Base-by-base conservation (phyloP, 2,329 filamentous ascomycete genomes). In the Orbilia brochopaga region DNA sequence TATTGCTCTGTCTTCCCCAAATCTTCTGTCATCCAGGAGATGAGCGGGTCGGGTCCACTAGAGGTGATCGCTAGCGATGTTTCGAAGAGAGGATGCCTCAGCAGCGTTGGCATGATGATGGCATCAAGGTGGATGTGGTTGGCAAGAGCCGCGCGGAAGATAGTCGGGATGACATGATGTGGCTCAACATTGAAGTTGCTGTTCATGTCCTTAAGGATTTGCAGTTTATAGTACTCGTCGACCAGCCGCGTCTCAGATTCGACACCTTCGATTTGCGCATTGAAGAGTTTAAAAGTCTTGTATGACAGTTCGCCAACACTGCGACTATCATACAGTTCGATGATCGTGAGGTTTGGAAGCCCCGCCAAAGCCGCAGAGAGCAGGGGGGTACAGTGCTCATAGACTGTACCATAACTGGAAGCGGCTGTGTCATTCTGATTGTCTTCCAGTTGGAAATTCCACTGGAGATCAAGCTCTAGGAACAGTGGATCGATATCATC, bases 291-390 rank as follows among this genome's bases (percentile, higher is more conserved):
- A 23, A 54, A 62, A 2, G 59, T 62, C 2, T 50, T 13, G 8
- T 44, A 32, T 4, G 48, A 54, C 8, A 46, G 5, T 1, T 15
- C 8, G 6, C 27, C 11, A 2, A 1, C n/a, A 4, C 15, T 8
- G 24, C 32, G 13, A 15, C 32, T 21, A 24, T 53, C 48, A 8
- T 35, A 42, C 10, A 62, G 13, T 23, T 57, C 60, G 17, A 64
- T n/a, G 19, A n/a, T 30, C 37, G 50, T 56, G 11, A 64, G 60
- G 15, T 63, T 62, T 5, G 52, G 52, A 21, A 69, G 57, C 1
- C 32, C 32, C 1, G 65, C 23, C 13, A 69, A 53, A n/a, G 65
- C 58, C 13, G 40, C 13, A 17, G 24, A 15, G 4, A 69, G 51
- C 1, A 64, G 27, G n/a, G 11, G 8, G 4, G 64, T 23, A 32